A percentile compares a stretch with the other conserved stretches of the same genome.
These are phyloP conservation scores for Crithidia expoeki DNA, from an alignment of 208 protist genomes.

Conservation along the genomic window DNA sequence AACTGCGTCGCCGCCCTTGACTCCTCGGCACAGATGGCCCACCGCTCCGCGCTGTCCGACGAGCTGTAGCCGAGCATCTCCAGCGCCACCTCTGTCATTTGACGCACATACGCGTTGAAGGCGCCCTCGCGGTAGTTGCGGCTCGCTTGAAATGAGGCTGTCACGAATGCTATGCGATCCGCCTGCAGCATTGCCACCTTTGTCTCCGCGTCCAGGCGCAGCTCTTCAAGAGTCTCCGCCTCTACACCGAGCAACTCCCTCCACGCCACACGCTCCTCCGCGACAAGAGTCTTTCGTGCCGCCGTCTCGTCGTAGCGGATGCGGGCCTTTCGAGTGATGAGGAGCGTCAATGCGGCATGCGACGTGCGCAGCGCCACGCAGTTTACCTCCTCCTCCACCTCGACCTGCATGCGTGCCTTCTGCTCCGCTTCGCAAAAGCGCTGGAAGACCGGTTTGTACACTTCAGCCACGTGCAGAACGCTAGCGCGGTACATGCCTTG, in stretches of 20 bases:
- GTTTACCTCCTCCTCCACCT: slow-evolving; percentile 37
- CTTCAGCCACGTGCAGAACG: slow-evolving; percentile 19
- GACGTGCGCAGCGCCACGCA: slow-evolving; percentile 8
- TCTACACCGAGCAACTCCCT: slow-evolving; percentile 25
- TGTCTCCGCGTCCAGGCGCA: slow-evolving; percentile 26
- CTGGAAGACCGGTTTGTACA: slow-evolving; percentile 9
- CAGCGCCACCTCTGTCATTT: slow-evolving; percentile 9
- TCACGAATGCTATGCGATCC: not conserved
- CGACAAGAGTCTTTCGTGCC: slow-evolving; percentile 18
- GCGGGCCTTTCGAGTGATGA: slow-evolving; percentile 17
- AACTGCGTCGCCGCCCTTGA: slow-evolving; percentile 11
- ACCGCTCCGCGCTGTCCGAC: slow-evolving; percentile 14
- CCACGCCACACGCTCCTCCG: slow-evolving; percentile 26
- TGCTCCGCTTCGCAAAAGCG: not conserved
- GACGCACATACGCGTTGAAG: slow-evolving; percentile 12
- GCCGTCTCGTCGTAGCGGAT: slow-evolving; percentile 14
- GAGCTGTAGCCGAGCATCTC: slow-evolving; percentile 14
- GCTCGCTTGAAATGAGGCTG: slow-evolving; percentile 8
- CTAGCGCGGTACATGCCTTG: slow-evolving; percentile 9
- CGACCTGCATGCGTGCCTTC: slow-evolving; percentile 17
- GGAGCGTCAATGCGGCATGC: not conserved
- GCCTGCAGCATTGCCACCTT: slow-evolving; percentile 17
- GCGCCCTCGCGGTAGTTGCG: slow-evolving; percentile 10
- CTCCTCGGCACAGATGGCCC: slow-evolving; percentile 21
- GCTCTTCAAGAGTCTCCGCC: slow-evolving; percentile 27